Percentiles rank a stretch among this genome's conserved stretches.
Evolutionary conservation across 352 stramenopile genomes (phyloP).

Genomic region (Pythium chondricola): DNA sequence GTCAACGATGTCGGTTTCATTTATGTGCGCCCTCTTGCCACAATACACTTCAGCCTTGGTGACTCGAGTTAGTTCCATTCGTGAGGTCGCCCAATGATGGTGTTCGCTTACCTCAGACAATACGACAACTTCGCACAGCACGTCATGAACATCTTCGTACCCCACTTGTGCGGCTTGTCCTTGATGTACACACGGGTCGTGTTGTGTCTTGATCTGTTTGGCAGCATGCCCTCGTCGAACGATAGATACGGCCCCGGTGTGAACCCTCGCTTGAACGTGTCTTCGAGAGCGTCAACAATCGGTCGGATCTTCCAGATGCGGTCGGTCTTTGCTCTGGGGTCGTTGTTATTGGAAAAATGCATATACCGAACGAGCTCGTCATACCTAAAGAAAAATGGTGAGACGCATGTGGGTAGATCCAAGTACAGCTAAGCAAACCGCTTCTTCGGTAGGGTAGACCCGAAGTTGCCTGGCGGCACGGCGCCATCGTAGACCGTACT

Average conservation of each 20-base stretch:
- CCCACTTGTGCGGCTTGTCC: constrained; percentile 14
- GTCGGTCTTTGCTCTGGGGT: not conserved
- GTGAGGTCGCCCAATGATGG: not conserved
- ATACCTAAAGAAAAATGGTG: not conserved
- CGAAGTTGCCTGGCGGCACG: not conserved
- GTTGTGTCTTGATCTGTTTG: not conserved
- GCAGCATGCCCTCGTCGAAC: constrained; percentile 5
- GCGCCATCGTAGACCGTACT: not conserved
- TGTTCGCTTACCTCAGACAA: constrained; percentile 6
- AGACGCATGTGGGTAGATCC: not conserved
- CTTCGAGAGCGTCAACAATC: not conserved
- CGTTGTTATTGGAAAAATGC: constrained; percentile 3
- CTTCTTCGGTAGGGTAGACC: not conserved
- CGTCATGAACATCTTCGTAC: constrained; percentile 7
- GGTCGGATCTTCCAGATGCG: constrained; percentile 3
- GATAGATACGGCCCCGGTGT: not conserved
- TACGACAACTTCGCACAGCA: not conserved
- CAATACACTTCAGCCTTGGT: constrained; percentile 2
- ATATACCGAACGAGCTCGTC: constrained; percentile 1
- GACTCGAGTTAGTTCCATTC: not conserved
- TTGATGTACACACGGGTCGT: constrained; percentile 1
- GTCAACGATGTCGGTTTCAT: not conserved
- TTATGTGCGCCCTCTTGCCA: not conserved
- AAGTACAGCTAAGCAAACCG: not conserved
- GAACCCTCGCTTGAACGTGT: not conserved